Evolutionary conservation across 2,329 filamentous ascomycete species (phyloP), one percentile per base, ranked within the genome.

Genomic region (Monosporascus sp.): DNA sequence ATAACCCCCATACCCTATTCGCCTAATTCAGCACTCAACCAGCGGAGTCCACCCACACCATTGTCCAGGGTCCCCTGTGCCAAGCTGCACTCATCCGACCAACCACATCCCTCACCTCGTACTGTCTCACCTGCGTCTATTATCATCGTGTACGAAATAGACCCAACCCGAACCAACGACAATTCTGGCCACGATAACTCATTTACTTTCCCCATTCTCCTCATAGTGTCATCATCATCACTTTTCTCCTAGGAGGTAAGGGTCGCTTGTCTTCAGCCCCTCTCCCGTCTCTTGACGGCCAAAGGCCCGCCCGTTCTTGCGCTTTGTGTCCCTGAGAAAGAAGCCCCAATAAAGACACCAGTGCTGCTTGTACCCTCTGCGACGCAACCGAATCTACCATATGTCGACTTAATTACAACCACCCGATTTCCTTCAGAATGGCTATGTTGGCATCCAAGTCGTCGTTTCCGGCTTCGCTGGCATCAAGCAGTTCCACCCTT

Each of bases 371-470:
- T 49, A 31, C 48, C 47, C 47, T 46, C 40, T 48, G 48, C 38
- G 46, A 37, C 46, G 49, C 51, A 31, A 38, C 46, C 19, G 49
- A 20, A 49, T 50, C 52, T 43, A 46, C 46, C 52, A 43, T 49
- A 62, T 64, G 59, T 51, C 53, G 61, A 53, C 52, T 47, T 64
- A 52, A 63, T 49, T 52, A 40, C 48, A 31, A 48, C 46, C 41
- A 49, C 50, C 52, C 24, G 51, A 46, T 48, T 43, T 49, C 38
- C 48, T 57, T 52, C 54, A 69, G 59, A 53, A 90, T 91, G 88
- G 85, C 88, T 65, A 89, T 91, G 84, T 75, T 92, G 66, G 88
- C 88, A 60, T 84, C 88, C 56, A 91, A 91, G 70, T 77, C 86
- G 63, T 79, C 86, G 44, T 90, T 87, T 67, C 79, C 86, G 61